Conservation (phyloP, 129 eudicot genomes). For the Arctium lappa region DNA sequence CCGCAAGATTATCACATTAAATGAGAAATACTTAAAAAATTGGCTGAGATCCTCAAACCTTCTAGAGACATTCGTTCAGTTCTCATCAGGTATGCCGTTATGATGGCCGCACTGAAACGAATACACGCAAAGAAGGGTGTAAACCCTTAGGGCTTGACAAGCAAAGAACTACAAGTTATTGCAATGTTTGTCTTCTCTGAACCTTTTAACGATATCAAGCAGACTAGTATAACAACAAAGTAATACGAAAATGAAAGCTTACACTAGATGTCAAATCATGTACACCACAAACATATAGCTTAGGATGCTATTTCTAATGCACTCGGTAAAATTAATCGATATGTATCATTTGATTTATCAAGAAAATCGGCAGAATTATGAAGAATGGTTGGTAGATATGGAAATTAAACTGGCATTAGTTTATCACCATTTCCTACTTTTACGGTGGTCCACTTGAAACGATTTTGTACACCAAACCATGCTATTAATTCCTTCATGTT, state of each 20-base stretch:
- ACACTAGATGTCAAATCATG: too few relatives aligned
- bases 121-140: slow-evolving; percentile 64
- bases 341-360: not conserved
- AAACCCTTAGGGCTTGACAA: slow-evolving; percentile 41
- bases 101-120: slow-evolving; percentile 93
- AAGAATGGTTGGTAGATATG: not conserved
- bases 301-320: not conserved
- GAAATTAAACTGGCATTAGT: not conserved
- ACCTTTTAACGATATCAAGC: not conserved
- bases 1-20: not conserved
- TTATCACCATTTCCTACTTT: not conserved
- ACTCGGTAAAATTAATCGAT: not conserved
- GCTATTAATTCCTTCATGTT: not conserved
- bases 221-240: not conserved
- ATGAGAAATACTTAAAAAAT: slow-evolving; percentile 2
- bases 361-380: not conserved
- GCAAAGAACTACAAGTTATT: slow-evolving; percentile 35
- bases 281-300: not conserved
- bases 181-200: slow-evolving; percentile 23
- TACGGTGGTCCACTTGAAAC: not conserved
- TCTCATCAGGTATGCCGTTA: slow-evolving; percentile 94
- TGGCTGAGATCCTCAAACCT: slow-evolving; percentile 44
- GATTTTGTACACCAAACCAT: slow-evolving; percentile 3
- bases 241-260: not conserved
- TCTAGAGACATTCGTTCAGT: slow-evolving; percentile 73